Percentiles rank a stretch among this genome's conserved stretches.
These are phyloP conservation scores for Quercus wislizeni DNA, from an alignment of 306 rosid genomes.

Conservation along the genomic window DNA sequence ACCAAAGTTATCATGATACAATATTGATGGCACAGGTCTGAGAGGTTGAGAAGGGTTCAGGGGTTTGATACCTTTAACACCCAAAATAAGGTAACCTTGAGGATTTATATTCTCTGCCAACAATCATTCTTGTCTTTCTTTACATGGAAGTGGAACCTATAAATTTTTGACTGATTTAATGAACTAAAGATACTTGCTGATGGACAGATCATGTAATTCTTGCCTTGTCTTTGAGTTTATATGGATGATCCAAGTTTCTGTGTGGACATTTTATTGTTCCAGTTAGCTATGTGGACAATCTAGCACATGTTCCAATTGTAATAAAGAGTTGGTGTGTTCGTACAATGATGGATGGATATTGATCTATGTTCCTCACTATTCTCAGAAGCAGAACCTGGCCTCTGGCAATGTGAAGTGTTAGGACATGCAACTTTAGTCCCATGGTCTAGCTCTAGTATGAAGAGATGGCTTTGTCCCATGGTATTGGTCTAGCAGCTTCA, in stretches of 20 bases:
- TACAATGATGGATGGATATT: too few relatives aligned
- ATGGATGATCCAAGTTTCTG: not conserved
- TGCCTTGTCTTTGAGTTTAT: not conserved
- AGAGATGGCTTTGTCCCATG: not conserved
- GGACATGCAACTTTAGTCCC: not conserved
- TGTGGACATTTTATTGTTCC: not conserved
- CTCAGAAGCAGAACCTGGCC: not conserved
- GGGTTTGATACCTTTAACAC: too few relatives aligned
- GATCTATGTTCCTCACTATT: not conserved
- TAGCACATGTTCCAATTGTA: not conserved
- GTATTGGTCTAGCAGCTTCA: not conserved
- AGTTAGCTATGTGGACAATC: not conserved
- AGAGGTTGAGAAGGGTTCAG: too few relatives aligned
- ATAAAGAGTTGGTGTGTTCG: too few relatives aligned
- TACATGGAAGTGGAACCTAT: not conserved
- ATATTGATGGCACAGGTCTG: too few relatives aligned
- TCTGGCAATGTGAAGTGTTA: not conserved
- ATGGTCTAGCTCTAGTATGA: too few relatives aligned
- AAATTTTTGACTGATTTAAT: not conserved
- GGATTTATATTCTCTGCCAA: not conserved
- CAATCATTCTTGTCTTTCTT: not conserved
- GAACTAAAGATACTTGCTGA: not conserved
- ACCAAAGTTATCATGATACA: too few relatives aligned
- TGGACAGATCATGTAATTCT: not conserved
- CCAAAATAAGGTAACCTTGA: too few relatives aligned